Evolutionary conservation across 1,284 basidiomycete species (phyloP).

Genomic region (Blastosporella zonata): DNA sequence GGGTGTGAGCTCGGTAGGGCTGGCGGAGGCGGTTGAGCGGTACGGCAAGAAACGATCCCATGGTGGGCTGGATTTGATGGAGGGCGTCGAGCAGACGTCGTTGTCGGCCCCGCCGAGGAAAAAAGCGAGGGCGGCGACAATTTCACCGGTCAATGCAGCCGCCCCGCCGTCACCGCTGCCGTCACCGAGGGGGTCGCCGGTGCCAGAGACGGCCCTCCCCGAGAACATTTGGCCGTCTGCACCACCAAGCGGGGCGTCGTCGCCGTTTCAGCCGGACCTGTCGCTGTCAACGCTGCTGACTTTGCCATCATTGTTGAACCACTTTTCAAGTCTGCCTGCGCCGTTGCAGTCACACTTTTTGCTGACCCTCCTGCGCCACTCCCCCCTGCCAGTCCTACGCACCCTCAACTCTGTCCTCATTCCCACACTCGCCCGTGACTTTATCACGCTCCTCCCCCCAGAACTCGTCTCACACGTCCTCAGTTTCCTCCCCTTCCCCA

Average conservation of each 20-base stretch:
- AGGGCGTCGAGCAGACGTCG: conserved; percentile 65
- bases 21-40: conserved; percentile 75
- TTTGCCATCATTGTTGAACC: conserved; percentile 70
- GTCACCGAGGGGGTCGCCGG: conserved; percentile 78
- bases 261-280: conserved; percentile 76
- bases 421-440: conserved; percentile 84
- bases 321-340: conserved; percentile 71
- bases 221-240: conserved; percentile 74
- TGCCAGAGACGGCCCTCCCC: too few relatives aligned
- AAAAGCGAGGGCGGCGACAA: conserved; percentile 62
- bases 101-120: conserved; percentile 71
- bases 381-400: conserved; percentile 79
- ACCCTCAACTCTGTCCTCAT: conserved; percentile 80
- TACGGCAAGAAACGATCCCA: conserved; percentile 77
- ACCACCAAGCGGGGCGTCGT: conserved; percentile 69
- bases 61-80: conserved; percentile 69
- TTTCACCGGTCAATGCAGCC: conserved; percentile 60
- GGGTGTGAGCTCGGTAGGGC: conserved; percentile 51
- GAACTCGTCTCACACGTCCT: conserved; percentile 82
- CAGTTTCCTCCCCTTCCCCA: conserved; percentile 71
- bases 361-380: conserved; percentile 79
- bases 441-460: conserved; percentile 80
- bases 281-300: conserved; percentile 76
- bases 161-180: conserved; percentile 80
- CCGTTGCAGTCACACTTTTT: conserved; percentile 82